Conservation (phyloP, 768 basidiomycete genomes). For the Calocera viscosa region DNA sequence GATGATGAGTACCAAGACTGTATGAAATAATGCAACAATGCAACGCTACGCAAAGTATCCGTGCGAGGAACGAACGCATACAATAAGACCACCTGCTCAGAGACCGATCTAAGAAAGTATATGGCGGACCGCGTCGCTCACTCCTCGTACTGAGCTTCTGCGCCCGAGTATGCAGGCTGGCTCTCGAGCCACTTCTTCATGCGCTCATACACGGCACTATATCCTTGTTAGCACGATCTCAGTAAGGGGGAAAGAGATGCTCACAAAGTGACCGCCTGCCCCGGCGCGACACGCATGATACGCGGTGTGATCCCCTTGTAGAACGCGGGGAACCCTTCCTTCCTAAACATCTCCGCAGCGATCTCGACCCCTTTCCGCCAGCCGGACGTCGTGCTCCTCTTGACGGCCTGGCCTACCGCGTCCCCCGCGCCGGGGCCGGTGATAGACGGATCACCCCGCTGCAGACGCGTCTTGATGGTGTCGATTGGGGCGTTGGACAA, state of each 20-base stretch:
- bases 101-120: too few species aligned
- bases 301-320: constrained; percentile 98
- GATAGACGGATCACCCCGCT: constrained; percentile 12
- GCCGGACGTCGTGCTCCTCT: neutral
- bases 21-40: too few species aligned
- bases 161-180: constrained; percentile 33
- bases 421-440: neutral
- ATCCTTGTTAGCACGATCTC: constrained; percentile 50
- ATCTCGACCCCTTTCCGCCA: constrained; percentile 34
- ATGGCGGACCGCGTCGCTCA: neutral
- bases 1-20: too few species aligned
- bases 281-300: constrained; percentile 90
- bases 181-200: constrained; percentile 64
- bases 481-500: constrained; percentile 96
- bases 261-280: constrained; percentile 27
- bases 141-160: neutral
- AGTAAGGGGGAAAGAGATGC: neutral
- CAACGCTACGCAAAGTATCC: too few species aligned
- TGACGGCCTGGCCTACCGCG: neutral
- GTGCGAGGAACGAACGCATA: too few species aligned
- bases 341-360: constrained; percentile 82
- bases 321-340: constrained; percentile 80
- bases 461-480: constrained; percentile 81
- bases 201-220: constrained; percentile 93
- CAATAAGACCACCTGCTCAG: too few species aligned